phyloP scores from a whole-genome alignment of 2,329 filamentous ascomycete genomes.

The Cladophialophora chaetospira region DNA sequence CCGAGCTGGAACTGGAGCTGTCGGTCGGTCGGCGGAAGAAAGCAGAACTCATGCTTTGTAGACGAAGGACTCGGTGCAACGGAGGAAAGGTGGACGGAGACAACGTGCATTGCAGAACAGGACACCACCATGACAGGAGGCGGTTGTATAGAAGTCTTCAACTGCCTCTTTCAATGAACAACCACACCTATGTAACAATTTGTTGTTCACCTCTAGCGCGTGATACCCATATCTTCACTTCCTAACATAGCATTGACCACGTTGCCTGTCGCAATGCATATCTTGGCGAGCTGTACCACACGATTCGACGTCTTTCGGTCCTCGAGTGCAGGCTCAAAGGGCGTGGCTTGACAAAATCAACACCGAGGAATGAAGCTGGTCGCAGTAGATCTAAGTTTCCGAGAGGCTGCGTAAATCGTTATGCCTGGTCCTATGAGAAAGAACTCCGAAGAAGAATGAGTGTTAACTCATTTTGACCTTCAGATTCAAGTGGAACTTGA shows the following conservation, averaged over 20 bases:
- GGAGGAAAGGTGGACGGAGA: neutral
- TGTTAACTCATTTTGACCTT: no score
- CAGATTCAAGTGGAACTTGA: no score
- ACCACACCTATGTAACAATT: neutral
- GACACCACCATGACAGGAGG: neutral
- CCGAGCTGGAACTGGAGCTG: conserved; percentile 25
- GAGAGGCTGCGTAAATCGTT: no score
- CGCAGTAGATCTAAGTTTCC: no score
- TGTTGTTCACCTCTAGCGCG: neutral
- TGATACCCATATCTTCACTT: neutral
- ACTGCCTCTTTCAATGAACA: neutral
- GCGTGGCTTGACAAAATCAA: conserved; percentile 8
- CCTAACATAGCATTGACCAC: conserved; percentile 2
- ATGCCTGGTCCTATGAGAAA: no score
- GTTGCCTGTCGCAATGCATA: conserved; percentile 6
- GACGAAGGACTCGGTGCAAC: neutral
- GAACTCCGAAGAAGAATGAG: no score
- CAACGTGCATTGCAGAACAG: neutral
- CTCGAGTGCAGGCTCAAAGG: conserved; percentile 1
- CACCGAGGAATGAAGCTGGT: neutral
- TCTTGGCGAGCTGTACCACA: conserved; percentile 22
- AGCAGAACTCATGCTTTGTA: conserved; percentile 23
- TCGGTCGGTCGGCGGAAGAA: conserved; percentile 30
- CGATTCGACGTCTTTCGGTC: conserved; percentile 17
- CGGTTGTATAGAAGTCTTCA: neutral